Percentiles rank a stretch among this genome's conserved stretches.
Conservation (phyloP, 2,329 filamentous ascomycete genomes). For the Ceratocystis harringtonii region DNA sequence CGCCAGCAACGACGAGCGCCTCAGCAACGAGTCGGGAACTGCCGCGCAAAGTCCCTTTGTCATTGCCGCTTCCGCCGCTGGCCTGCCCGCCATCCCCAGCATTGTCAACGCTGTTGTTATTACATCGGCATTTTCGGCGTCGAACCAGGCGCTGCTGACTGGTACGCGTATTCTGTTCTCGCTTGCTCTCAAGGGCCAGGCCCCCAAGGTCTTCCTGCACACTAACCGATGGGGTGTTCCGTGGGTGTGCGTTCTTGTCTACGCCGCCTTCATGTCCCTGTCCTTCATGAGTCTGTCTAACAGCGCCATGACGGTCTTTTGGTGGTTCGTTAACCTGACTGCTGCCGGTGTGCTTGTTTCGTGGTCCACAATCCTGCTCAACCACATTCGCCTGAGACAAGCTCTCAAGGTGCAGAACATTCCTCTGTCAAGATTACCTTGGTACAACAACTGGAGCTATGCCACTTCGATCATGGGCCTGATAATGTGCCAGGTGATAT, state of each 20-base stretch:
- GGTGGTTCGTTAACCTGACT: conserved; percentile 43
- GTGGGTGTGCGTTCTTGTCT: conserved; percentile 30
- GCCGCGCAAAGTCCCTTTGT: conserved; percentile 49
- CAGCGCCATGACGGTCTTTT: conserved; percentile 43
- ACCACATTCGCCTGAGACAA: conserved; percentile 41
- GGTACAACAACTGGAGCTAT: conserved; percentile 50
- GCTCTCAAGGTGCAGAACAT: conserved; percentile 43
- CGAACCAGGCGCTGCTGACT: conserved; percentile 48
- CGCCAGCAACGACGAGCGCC: conserved; percentile 33
- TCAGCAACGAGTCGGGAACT: conserved; percentile 27
- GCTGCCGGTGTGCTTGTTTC: conserved; percentile 38
- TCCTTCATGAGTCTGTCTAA: conserved; percentile 32
- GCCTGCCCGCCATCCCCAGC: conserved; percentile 50
- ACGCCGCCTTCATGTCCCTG: conserved; percentile 45
- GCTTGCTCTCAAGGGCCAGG: conserved; percentile 29
- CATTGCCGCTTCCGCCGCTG: conserved; percentile 53
- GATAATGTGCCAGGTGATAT: conserved; percentile 44
- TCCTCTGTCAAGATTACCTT: conserved; percentile 36
- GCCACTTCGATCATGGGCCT: conserved; percentile 43
- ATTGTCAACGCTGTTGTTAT: conserved; percentile 66
- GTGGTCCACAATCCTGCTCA: conserved; percentile 28
- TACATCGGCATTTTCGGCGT: conserved; percentile 37
- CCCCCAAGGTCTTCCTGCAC: conserved; percentile 28
- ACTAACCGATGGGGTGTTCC: conserved; percentile 26
- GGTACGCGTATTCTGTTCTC: conserved; percentile 37